phyloP scores from a whole-genome alignment of 768 basidiomycete species.

The Suillus hirtellus region DNA sequence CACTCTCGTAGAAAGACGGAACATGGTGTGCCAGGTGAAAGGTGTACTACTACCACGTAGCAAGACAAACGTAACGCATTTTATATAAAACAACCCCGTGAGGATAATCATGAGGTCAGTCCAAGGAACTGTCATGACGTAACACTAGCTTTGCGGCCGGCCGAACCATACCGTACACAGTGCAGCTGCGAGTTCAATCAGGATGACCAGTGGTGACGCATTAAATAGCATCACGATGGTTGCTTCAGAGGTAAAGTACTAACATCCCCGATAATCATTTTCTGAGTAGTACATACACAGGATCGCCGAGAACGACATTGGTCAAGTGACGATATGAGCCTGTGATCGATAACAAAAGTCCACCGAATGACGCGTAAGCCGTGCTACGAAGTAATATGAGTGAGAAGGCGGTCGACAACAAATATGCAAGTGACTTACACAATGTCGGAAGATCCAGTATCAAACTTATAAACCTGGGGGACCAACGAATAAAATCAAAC shows the following conservation, averaged over 20 bases:
- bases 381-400: slow-evolving; percentile 52
- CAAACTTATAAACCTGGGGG: neutral
- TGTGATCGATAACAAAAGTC: slow-evolving; percentile 89
- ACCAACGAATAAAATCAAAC: slow-evolving; percentile 12
- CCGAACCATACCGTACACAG: neutral
- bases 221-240: neutral
- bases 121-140: neutral
- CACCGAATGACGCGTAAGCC: slow-evolving; percentile 95
- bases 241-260: neutral
- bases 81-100: neutral
- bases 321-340: slow-evolving; percentile 93
- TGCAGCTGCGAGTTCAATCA: neutral
- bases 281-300: slow-evolving; percentile 86
- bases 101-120: neutral
- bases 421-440: slow-evolving; percentile 57
- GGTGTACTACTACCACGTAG: neutral
- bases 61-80: neutral
- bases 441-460: slow-evolving; percentile 31
- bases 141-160: neutral
- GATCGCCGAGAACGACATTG: slow-evolving; percentile 89
- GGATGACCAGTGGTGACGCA: neutral
- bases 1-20: neutral
- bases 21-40: neutral
- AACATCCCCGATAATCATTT: slow-evolving; percentile 42
- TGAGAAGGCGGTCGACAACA: slow-evolving; percentile 7